A percentile compares a stretch with the other conserved stretches of the same genome.
phyloP scores from a whole-genome alignment of 164 flowering plant species.

The Aristolochia contorta region DNA sequence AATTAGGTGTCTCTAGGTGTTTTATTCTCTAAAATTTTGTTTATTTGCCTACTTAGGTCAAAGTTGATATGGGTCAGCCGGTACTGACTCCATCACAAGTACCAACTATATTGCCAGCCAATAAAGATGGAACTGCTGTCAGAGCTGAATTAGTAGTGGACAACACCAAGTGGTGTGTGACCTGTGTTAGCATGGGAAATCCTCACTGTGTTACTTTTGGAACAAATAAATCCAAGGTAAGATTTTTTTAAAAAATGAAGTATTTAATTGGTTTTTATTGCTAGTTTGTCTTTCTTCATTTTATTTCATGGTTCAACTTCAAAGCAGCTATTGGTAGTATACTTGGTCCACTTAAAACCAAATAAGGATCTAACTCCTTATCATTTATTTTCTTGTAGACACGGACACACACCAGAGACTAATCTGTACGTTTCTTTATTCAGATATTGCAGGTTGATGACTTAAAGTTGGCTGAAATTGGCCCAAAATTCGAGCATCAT shows the following conservation, averaged over 20 bases:
- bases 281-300: neutral
- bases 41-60: constrained; percentile 43
- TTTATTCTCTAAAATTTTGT: neutral
- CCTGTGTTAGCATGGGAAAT: constrained; percentile 99
- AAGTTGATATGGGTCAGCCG: constrained; percentile 97
- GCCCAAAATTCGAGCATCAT: constrained; percentile 94
- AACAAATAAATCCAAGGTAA: constrained; percentile 46
- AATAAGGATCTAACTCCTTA: too few relatives aligned
- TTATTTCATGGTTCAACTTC: neutral
- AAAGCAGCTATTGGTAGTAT: too few relatives aligned
- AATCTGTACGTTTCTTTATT: neutral
- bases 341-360: too few relatives aligned
- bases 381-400: too few relatives aligned
- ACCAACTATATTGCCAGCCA: constrained; percentile 67
- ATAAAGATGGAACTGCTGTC: constrained; percentile 52
- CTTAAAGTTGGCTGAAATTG: constrained; percentile 71
- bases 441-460: constrained; percentile 83
- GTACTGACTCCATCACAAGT: constrained; percentile 58
- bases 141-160: constrained; percentile 58
- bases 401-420: neutral
- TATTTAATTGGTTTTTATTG: neutral
- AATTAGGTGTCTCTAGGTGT: neutral
- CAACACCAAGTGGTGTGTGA: constrained; percentile 70
- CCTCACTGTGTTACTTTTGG: constrained; percentile 93
- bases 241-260: constrained; percentile 1